Percentiles rank a stretch among this genome's conserved stretches.
Evolutionary conservation across 345 rosid species (phyloP).

Genomic region (Ceriops tagal): DNA sequence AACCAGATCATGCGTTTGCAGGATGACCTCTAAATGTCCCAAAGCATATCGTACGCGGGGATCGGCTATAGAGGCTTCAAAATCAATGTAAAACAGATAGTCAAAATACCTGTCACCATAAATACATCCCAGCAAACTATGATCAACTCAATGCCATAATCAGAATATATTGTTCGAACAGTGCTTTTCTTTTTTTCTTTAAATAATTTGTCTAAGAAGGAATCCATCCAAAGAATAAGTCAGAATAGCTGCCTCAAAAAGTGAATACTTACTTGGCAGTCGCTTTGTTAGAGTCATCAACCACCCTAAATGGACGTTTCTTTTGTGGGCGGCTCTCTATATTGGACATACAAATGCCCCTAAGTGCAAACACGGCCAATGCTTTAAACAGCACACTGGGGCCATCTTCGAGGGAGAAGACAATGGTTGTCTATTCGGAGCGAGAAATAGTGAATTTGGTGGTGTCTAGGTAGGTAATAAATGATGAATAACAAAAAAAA

Average conservation of each 20-base stretch:
- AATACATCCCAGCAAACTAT: slow-evolving; percentile 1
- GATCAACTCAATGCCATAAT: too few species aligned
- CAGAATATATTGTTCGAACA: too few species aligned
- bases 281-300: slow-evolving; percentile 74
- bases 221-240: too few species aligned
- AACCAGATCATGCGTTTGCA: neutral
- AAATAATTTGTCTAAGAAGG: neutral
- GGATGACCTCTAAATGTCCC: slow-evolving; percentile 67
- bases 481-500: neutral
- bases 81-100: slow-evolving; percentile 80
- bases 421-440: slow-evolving; percentile 71
- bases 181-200: too few species aligned
- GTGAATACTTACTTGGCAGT: slow-evolving; percentile 58
- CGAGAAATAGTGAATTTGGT: slow-evolving; percentile 1
- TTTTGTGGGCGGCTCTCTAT: slow-evolving; percentile 87
- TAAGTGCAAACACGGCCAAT: slow-evolving; percentile 72
- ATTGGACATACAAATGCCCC: slow-evolving; percentile 77
- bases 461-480: neutral
- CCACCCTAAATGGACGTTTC: slow-evolving; percentile 64
- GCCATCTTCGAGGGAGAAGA: slow-evolving; percentile 87
- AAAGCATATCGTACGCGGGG: slow-evolving; percentile 71
- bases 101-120: slow-evolving; percentile 69
- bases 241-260: neutral
- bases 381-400: slow-evolving; percentile 84
- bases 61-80: slow-evolving; percentile 97